Evolutionary conservation across 1,139 yeast genomes (phyloP), one percentile per base, ranked within the genome.

Genomic region (Suhomyces taliae): DNA sequence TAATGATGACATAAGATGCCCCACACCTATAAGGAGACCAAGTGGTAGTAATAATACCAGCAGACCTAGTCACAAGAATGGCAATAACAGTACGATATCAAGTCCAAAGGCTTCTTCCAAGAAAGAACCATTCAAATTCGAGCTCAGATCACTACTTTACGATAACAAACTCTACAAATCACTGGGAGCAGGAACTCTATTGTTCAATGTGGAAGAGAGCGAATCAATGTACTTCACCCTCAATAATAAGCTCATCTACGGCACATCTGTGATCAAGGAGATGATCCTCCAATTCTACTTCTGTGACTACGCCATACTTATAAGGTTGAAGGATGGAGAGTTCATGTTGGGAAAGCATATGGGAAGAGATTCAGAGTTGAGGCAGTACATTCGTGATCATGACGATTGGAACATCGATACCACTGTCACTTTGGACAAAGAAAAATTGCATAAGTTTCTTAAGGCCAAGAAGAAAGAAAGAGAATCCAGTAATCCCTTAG

Each of bases 221-320:
- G 47, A 51, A 15, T 43, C 44, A 24, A 34, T 54, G 14, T 46
- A 40, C 39, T 49, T 54, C 38, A 43, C 51, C 1, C 26, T 51
- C 3, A 37, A 34, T 31, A 37, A 48, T 19, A 47, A 35, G 11
- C 37, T 41, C 32, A 40, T 50, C 33, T 41, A 50, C 8, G 42
- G 42, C 35, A 37, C 44, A 3, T 40, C 44, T 8, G 41, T 53
- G 19, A 24, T 52, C 11, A 39, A 39, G 7, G 40, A 38, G 12
- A 46, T 42, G 37, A 39, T 53, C 19, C 41, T 34, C n/a, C 40
- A 42, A n/a, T 44, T 55, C 34, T 47, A 37, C 40, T 43, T 53
- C 33, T 40, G 54, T 9, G 52, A 53, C 24, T 40, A 44, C 36
- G 33, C 49, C n/a, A 31, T 53, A 2, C 39, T 54, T 6, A 40